Evolutionary conservation across 805 yeast species (phyloP).

Genomic region (Jamesozyma hellenica): DNA sequence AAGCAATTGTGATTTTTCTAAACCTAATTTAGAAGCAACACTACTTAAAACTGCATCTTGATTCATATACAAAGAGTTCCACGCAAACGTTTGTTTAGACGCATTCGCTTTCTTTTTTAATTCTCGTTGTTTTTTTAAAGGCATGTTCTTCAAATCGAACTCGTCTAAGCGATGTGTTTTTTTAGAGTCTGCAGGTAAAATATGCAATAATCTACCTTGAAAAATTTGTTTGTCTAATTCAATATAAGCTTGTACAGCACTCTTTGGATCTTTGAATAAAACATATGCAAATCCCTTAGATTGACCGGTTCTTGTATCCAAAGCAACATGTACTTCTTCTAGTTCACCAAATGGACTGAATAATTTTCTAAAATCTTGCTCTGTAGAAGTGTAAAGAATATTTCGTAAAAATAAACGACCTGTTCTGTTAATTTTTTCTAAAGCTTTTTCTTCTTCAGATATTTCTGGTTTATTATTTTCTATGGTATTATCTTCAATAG

Average conservation of each 20-base stretch:
- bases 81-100: conserved; percentile 74
- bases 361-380: conserved; percentile 59
- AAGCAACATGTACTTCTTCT: conserved; percentile 85
- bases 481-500: conserved; percentile 2
- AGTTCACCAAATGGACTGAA: conserved; percentile 61
- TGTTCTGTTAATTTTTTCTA: conserved; percentile 47
- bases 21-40: conserved; percentile 76
- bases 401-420: conserved; percentile 86
- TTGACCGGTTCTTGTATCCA: conserved; percentile 80
- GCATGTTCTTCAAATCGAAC: conserved; percentile 81
- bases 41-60: conserved; percentile 86
- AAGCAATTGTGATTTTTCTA: conserved; percentile 70
- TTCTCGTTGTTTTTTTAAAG: conserved; percentile 83
- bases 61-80: conserved; percentile 91
- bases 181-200: conserved; percentile 75
- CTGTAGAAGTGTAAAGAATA: conserved; percentile 67
- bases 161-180: conserved; percentile 81
- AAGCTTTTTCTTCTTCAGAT: conserved; percentile 36
- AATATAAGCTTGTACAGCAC: conserved; percentile 68
- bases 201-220: conserved; percentile 88
- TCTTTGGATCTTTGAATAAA: conserved; percentile 53
- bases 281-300: conserved; percentile 91
- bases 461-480: conserved; percentile 20
- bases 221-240: conserved; percentile 77
- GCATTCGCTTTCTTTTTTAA: conserved; percentile 79